Evolutionary conservation across 129 eudicot species (phyloP).

Genomic region (Tagetes erecta): DNA sequence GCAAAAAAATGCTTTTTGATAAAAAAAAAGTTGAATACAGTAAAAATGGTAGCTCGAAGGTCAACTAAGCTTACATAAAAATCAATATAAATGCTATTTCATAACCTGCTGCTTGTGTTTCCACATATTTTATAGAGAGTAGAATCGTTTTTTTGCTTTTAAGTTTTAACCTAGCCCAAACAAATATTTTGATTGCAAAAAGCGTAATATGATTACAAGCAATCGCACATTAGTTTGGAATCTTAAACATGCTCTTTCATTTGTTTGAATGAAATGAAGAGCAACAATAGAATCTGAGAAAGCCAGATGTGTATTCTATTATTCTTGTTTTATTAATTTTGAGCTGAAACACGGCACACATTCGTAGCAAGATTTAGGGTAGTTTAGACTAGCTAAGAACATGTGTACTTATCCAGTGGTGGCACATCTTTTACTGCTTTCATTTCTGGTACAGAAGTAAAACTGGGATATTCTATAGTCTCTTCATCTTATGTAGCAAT

Average conservation of each 20-base stretch:
- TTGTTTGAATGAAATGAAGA: background rate
- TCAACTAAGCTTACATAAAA: background rate
- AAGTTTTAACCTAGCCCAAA: conserved; percentile 11
- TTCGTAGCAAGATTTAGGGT: background rate
- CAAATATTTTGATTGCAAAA: background rate
- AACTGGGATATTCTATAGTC: background rate
- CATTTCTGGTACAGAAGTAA: background rate
- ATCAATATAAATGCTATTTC: background rate
- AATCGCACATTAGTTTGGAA: background rate
- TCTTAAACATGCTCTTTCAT: conserved; percentile 6
- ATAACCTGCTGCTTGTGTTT: background rate
- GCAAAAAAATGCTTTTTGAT: conserved; percentile 2
- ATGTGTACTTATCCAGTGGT: too few relatives aligned
- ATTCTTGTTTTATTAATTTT: background rate
- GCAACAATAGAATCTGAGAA: background rate
- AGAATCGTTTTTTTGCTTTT: background rate
- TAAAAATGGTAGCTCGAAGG: background rate
- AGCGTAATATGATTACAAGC: background rate
- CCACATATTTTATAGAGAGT: background rate
- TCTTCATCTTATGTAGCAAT: background rate
- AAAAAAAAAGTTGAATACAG: background rate
- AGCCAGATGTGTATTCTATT: background rate
- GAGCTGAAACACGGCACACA: background rate
- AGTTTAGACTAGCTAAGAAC: background rate
- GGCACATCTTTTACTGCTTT: background rate